Evolutionary conservation across 2,329 filamentous ascomycete species (phyloP).

Genomic region (Fusarium palustre): DNA sequence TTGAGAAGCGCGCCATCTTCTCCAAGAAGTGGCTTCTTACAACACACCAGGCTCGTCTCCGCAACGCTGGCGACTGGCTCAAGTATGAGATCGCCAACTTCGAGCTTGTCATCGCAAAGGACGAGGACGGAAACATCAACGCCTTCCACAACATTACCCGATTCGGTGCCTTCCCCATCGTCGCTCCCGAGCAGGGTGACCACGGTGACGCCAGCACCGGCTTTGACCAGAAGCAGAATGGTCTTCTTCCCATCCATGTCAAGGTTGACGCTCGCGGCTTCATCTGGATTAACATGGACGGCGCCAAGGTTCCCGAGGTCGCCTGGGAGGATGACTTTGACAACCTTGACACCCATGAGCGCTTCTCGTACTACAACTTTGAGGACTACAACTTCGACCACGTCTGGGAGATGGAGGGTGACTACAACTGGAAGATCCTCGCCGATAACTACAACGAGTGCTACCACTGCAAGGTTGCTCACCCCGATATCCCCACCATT

Average conservation of each 20-base stretch:
- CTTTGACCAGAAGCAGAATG: slow-evolving; percentile 68
- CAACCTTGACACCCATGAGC: slow-evolving; percentile 59
- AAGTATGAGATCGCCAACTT: slow-evolving; percentile 67
- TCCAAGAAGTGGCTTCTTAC: slow-evolving; percentile 67
- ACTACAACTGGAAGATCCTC: slow-evolving; percentile 71
- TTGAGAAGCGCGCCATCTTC: slow-evolving; percentile 68
- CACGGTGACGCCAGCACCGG: slow-evolving; percentile 64
- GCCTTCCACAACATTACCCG: slow-evolving; percentile 73
- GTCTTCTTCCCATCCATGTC: slow-evolving; percentile 66
- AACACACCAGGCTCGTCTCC: slow-evolving; percentile 63
- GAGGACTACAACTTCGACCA: slow-evolving; percentile 69
- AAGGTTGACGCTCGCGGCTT: slow-evolving; percentile 66
- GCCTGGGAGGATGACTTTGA: slow-evolving; percentile 65
- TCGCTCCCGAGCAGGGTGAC: slow-evolving; percentile 57
- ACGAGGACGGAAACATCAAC: slow-evolving; percentile 64
- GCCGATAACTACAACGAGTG: slow-evolving; percentile 76
- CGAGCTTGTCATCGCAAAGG: slow-evolving; percentile 64
- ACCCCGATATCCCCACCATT: slow-evolving; percentile 68
- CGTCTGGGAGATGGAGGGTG: slow-evolving; percentile 66
- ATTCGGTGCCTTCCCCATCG: slow-evolving; percentile 69
- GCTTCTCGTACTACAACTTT: slow-evolving; percentile 61
- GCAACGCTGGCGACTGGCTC: slow-evolving; percentile 67
- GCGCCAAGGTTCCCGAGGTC: slow-evolving; percentile 57
- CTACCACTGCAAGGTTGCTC: slow-evolving; percentile 71
- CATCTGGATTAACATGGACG: slow-evolving; percentile 69